phyloP scores from a whole-genome alignment of 768 basidiomycete species.

The Sutorius australiensis region DNA sequence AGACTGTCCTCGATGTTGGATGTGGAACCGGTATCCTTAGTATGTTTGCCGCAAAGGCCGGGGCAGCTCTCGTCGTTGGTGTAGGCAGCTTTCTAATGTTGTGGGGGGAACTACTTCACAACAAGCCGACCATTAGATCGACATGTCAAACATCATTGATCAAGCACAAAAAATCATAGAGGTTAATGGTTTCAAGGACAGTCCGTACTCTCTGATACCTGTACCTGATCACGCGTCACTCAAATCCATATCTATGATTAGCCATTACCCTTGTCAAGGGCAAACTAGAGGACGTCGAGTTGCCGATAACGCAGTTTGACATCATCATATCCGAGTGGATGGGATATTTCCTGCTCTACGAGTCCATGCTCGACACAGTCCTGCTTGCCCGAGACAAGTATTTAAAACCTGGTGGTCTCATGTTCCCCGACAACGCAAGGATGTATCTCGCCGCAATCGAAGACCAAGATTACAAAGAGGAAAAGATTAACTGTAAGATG shows the following conservation, averaged over 20 bases:
- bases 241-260: conserved; percentile 29
- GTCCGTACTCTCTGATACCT: conserved; percentile 48
- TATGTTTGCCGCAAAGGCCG: conserved; percentile 97
- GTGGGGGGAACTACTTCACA: conserved; percentile 8
- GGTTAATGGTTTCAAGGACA: conserved; percentile 93
- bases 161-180: conserved; percentile 97
- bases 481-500: conserved; percentile 91
- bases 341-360: conserved; percentile 99
- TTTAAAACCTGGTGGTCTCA: conserved; percentile 83
- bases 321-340: conserved; percentile 99
- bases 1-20: conserved; percentile 96
- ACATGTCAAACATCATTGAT: conserved; percentile 99
- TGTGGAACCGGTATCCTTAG: conserved; percentile 98
- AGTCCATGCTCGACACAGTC: conserved; percentile 99
- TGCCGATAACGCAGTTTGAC: conserved; percentile 90
- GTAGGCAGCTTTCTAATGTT: conserved; percentile 42
- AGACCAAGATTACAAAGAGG: conserved; percentile 99
- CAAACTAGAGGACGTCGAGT: conserved; percentile 89
- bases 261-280: conserved; percentile 96
- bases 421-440: conserved; percentile 94
- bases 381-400: conserved; percentile 96
- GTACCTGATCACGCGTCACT: neutral
- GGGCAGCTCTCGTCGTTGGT: conserved; percentile 90
- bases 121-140: conserved; percentile 57
- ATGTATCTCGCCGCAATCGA: conserved; percentile 96